Conservation (phyloP, 106 monocot genomes). For the Dioscorea zingiberensis region DNA sequence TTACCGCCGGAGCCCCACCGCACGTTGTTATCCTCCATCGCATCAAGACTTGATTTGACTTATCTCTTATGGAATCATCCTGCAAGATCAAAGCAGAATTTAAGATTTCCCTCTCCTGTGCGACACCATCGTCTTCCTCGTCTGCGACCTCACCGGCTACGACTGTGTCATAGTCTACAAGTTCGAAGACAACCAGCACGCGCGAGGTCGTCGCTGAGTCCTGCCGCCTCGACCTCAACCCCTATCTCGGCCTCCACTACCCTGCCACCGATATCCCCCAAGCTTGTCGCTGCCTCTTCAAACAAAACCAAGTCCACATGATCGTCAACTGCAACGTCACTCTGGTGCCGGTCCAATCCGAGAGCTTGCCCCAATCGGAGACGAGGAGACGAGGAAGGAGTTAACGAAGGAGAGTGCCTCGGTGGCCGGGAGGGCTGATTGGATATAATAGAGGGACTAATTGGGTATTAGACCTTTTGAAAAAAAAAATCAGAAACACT, state of each 20-base stretch:
- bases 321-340: conserved; percentile 69
- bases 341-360: conserved; percentile 62
- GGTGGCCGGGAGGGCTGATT: no score
- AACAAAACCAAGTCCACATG: conserved; percentile 90
- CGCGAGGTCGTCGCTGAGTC: conserved; percentile 87
- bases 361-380: conserved; percentile 49
- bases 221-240: conserved; percentile 57
- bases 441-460: no score
- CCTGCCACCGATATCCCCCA: conserved; percentile 94
- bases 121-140: conserved; percentile 69
- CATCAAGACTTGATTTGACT: no score
- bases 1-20: no score
- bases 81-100: no score
- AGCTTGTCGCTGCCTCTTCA: conserved; percentile 79
- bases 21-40: no score
- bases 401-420: no score
- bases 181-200: conserved; percentile 93
- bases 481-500: no score
- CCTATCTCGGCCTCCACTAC: conserved; percentile 88
- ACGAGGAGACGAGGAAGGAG: no score
- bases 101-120: conserved; percentile 75
- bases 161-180: conserved; percentile 93
- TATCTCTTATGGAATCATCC: no score
- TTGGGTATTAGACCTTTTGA: no score
- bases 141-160: conserved; percentile 82